A percentile compares a stretch with the other conserved stretches of the same genome.
Evolutionary conservation across 441 rosid genomes (phyloP).

Genomic region (Pelargonium myrrhifolium): DNA sequence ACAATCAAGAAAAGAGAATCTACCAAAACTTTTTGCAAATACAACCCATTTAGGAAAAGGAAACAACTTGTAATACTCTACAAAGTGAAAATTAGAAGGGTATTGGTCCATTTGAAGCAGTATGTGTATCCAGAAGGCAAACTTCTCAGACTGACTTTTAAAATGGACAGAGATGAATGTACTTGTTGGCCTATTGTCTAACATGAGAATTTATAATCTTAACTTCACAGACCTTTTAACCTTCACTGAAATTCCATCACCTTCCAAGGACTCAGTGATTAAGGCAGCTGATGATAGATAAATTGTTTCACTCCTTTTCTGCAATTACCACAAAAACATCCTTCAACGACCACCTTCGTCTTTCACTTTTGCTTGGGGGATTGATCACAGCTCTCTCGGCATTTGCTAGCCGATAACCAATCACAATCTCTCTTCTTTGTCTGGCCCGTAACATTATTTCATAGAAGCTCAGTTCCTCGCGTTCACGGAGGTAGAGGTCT

Average conservation of each 20-base stretch:
- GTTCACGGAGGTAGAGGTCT: slow-evolving; percentile 44
- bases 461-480: slow-evolving; percentile 63
- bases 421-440: slow-evolving; percentile 52
- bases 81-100: background rate
- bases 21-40: background rate
- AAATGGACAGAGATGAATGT: background rate
- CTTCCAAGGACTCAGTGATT: background rate
- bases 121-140: background rate
- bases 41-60: background rate
- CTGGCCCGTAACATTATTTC: slow-evolving; percentile 50
- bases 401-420: slow-evolving; percentile 48
- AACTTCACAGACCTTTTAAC: background rate
- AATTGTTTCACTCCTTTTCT: slow-evolving; percentile 39
- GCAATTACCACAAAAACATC: slow-evolving; percentile 57
- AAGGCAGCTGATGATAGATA: background rate
- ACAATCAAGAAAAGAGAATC: background rate
- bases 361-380: slow-evolving; percentile 44
- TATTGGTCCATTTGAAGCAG: background rate
- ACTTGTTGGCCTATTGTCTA: background rate
- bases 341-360: slow-evolving; percentile 39
- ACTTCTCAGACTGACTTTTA: background rate
- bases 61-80: background rate
- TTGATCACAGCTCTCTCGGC: slow-evolving; percentile 60
- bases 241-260: background rate
- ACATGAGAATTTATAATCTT: background rate